A percentile compares a stretch with the other conserved stretches of the same genome.
phyloP scores from a whole-genome alignment of 306 rosid species.

The Fragaria ananassa region DNA sequence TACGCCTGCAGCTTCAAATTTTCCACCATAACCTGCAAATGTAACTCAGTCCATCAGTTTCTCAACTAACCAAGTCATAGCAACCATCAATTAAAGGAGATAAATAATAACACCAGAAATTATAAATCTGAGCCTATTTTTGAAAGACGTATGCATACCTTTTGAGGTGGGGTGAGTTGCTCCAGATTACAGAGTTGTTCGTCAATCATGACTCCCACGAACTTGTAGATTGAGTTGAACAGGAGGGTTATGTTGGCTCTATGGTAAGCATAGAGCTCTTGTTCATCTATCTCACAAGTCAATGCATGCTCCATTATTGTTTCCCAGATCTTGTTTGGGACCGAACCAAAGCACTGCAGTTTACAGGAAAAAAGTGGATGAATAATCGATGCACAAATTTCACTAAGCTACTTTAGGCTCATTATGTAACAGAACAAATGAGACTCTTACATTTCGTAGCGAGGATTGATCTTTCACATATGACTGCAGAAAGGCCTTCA shows the following conservation, averaged over 20 bases:
- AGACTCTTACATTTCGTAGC: slow-evolving; percentile 36
- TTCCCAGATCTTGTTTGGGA: slow-evolving; percentile 38
- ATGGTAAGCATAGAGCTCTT: background rate
- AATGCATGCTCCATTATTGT: slow-evolving; percentile 50
- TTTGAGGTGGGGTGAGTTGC: slow-evolving; percentile 17
- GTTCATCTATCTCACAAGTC: slow-evolving; percentile 36
- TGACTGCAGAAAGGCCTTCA: slow-evolving; percentile 43
- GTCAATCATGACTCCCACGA: slow-evolving; percentile 11
- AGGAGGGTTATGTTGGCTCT: background rate
- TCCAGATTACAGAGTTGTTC: background rate
- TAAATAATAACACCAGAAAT: no score
- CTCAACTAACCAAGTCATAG: background rate
- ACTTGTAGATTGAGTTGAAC: slow-evolving; percentile 10
- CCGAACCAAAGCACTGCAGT: slow-evolving; percentile 43
- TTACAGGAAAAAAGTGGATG: slow-evolving; percentile 5
- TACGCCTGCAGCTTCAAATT: slow-evolving; percentile 22
- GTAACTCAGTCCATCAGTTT: slow-evolving; percentile 3
- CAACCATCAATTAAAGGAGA: background rate
- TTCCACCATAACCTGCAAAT: slow-evolving; percentile 22
- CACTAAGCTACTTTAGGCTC: background rate
- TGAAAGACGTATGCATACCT: slow-evolving; percentile 4
- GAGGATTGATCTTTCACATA: slow-evolving; percentile 23
- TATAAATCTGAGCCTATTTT: no score
- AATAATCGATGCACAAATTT: background rate
- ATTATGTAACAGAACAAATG: background rate